A percentile compares a stretch with the other conserved stretches of the same genome.
phyloP scores from a whole-genome alignment of 768 basidiomycete genomes.

The Porphyrellus cyaneotinctus region DNA sequence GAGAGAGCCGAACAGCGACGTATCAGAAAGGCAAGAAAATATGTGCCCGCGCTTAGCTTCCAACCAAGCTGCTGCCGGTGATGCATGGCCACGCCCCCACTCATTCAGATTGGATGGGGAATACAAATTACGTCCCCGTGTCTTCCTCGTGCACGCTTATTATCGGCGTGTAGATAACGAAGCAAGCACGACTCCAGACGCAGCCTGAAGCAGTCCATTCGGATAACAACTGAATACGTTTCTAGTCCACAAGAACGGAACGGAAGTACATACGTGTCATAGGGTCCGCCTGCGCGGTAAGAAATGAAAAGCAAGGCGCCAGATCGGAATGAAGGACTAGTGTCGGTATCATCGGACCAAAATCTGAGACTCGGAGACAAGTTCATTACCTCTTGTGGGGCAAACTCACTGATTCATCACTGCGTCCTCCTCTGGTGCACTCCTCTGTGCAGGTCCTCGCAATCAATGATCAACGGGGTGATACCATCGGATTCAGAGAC shows the following conservation, averaged over 20 bases:
- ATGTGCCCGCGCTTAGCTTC: no score
- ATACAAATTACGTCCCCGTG: conserved; percentile 2
- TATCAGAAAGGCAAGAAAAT: no score
- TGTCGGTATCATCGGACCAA: neutral
- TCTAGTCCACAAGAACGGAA: neutral
- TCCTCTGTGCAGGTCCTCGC: conserved; percentile 3
- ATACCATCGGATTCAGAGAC: conserved; percentile 4
- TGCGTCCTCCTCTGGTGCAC: neutral
- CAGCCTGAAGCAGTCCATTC: neutral
- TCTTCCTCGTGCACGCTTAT: conserved; percentile 11
- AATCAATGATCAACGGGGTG: conserved; percentile 6
- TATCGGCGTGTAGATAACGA: neutral
- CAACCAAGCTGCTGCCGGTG: no score
- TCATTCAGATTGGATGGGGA: no score
- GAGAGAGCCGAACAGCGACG: no score
- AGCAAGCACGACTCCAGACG: conserved; percentile 6
- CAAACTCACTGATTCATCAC: neutral
- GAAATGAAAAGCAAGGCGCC: conserved; percentile 6
- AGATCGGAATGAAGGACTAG: neutral
- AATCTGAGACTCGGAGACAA: neutral
- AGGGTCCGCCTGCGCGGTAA: conserved; percentile 13
- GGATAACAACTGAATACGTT: conserved; percentile 1
- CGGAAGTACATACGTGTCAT: conserved; percentile 3
- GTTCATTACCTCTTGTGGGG: conserved; percentile 1
- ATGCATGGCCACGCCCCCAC: conserved; percentile 7